Conservation (phyloP, 148 eudicot species). For the Nyssa sinensis region DNA sequence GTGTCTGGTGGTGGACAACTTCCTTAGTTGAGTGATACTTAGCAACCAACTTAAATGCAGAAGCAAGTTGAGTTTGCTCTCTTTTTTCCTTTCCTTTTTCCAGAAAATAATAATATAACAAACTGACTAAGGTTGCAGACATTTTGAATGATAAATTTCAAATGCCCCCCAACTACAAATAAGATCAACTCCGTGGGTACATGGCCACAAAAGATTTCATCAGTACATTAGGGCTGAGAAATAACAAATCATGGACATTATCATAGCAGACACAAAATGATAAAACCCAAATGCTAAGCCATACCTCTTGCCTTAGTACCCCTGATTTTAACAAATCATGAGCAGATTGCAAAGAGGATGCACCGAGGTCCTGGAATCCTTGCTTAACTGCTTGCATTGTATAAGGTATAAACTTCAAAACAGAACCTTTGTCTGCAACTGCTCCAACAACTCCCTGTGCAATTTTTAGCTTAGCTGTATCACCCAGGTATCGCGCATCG, state of each 20-base stretch:
- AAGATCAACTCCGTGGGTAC: background rate
- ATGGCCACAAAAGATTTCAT: background rate
- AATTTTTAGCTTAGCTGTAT: constrained; percentile 78
- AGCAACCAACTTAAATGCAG: background rate
- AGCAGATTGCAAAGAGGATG: constrained; percentile 67
- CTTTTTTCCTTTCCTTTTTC: too few species aligned
- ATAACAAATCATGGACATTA: background rate
- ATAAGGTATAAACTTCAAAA: constrained; percentile 74
- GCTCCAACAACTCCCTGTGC: constrained; percentile 96
- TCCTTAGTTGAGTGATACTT: too few species aligned
- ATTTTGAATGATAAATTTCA: background rate
- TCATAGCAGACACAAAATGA: too few species aligned
- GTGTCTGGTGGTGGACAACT: too few species aligned
- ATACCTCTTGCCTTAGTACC: constrained; percentile 82
- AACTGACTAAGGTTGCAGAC: background rate
- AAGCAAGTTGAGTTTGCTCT: too few species aligned
- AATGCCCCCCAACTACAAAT: background rate
- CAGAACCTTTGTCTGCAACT: constrained; percentile 92
- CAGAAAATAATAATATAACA: too few species aligned
- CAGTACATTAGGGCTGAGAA: too few species aligned
- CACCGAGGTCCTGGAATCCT: constrained; percentile 97
- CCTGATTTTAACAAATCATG: constrained; percentile 66
- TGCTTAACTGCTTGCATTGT: constrained; percentile 92
- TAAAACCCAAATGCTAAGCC: too few species aligned
- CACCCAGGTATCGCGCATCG: constrained; percentile 88